Conservation (phyloP, 176 grass and related monocot species). For the Miscanthus lutarioriparius region DNA sequence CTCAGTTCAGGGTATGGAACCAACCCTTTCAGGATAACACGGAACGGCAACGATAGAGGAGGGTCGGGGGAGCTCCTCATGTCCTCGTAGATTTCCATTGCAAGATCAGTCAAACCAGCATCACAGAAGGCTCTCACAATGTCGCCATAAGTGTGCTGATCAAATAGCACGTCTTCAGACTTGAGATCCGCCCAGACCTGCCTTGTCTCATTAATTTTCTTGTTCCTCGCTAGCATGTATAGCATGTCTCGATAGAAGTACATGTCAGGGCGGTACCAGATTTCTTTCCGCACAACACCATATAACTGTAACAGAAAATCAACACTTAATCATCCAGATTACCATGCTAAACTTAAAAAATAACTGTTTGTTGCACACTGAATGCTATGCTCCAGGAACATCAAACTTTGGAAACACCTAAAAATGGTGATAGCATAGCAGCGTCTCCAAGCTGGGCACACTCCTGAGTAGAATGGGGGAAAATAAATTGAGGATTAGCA, state of each 20-base stretch:
- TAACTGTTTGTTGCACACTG: not conserved
- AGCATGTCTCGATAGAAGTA: slow-evolving; percentile 89
- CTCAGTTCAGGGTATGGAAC: slow-evolving; percentile 71
- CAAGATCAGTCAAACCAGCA: slow-evolving; percentile 61
- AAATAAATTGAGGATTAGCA: not conserved
- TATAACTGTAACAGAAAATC: slow-evolving; percentile 67
- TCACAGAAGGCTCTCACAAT: slow-evolving; percentile 59
- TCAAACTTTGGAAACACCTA: not conserved
- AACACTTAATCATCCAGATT: slow-evolving; percentile 4
- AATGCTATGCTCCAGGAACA: not conserved
- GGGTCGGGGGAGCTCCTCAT: slow-evolving; percentile 83
- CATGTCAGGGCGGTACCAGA: slow-evolving; percentile 88
- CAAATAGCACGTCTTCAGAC: slow-evolving; percentile 71
- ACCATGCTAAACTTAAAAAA: not conserved
- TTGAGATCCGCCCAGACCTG: slow-evolving; percentile 72
- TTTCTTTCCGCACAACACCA: slow-evolving; percentile 69
- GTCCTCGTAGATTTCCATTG: slow-evolving; percentile 77
- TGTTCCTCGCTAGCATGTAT: slow-evolving; percentile 81
- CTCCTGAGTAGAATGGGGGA: not conserved
- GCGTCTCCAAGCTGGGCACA: not conserved
- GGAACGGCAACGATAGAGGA: slow-evolving; percentile 75
- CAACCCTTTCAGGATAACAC: slow-evolving; percentile 87
- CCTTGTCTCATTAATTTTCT: slow-evolving; percentile 64
- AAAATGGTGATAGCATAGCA: not conserved
- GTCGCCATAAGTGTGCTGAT: slow-evolving; percentile 23